Conservation (phyloP, 2,329 filamentous ascomycete genomes). For the Ophiostoma sp. region DNA sequence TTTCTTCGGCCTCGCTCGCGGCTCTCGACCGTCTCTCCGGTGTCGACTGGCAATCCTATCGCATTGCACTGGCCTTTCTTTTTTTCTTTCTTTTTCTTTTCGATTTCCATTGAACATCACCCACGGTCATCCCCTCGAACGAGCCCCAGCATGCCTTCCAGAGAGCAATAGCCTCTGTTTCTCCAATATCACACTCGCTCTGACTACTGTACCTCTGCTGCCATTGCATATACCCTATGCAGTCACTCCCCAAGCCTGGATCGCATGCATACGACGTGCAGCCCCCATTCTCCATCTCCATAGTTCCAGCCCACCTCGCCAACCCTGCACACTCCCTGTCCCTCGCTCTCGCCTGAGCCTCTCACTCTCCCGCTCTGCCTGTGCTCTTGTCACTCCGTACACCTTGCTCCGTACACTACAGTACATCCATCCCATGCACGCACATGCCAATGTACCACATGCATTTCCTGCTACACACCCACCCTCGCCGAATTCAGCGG, state of each 20-base stretch:
- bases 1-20: slow-evolving; percentile 7
- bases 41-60: slow-evolving; percentile 4
- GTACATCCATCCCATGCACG: background rate
- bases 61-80: background rate
- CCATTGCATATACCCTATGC: background rate
- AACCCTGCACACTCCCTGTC: slow-evolving; percentile 7
- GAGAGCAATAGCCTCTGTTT: background rate
- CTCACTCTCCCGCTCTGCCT: slow-evolving; percentile 12
- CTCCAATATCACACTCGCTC: background rate
- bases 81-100: background rate
- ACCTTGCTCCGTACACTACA: slow-evolving; percentile 6
- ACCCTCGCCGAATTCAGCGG: slow-evolving; percentile 17
- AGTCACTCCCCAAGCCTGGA: slow-evolving; percentile 6
- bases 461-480: slow-evolving; percentile 18
- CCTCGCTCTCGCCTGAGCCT: background rate
- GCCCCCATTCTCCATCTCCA: slow-evolving; percentile 10
- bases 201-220: background rate
- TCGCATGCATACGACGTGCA: slow-evolving; percentile 11
- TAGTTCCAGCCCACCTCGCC: slow-evolving; percentile 3
- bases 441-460: slow-evolving; percentile 6
- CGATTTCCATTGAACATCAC: background rate
- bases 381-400: background rate
- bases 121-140: background rate
- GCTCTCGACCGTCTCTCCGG: slow-evolving; percentile 2
- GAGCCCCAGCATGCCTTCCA: background rate